Conservation (phyloP, 2,329 filamentous ascomycete genomes). For the Sphaceloma murrayae region DNA sequence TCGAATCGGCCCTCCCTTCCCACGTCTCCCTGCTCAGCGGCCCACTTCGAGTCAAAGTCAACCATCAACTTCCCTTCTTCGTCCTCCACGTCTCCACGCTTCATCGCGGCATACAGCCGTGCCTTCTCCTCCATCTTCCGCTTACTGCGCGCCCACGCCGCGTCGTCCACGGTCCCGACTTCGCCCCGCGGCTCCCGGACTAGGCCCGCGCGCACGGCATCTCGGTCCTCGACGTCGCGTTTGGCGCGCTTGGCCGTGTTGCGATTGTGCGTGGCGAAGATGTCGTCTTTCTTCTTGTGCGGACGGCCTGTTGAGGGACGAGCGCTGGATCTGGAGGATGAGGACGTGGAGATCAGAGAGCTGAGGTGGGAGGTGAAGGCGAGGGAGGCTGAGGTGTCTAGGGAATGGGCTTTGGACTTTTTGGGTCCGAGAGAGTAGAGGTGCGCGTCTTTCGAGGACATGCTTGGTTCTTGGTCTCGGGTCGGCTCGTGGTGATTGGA, state of each 20-base stretch:
- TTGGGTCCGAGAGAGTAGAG: slow-evolving; percentile 67
- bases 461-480: too few relatives aligned
- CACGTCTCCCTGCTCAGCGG: slow-evolving; percentile 38
- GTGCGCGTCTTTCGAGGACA: slow-evolving; percentile 45
- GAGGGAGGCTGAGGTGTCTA: slow-evolving; percentile 59
- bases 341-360: slow-evolving; percentile 65
- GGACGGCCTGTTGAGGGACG: slow-evolving; percentile 41
- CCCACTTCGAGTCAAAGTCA: slow-evolving; percentile 96
- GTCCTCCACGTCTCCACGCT: slow-evolving; percentile 66
- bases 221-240: slow-evolving; percentile 46
- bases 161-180: slow-evolving; percentile 51
- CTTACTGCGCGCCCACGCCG: slow-evolving; percentile 55
- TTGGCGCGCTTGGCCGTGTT: slow-evolving; percentile 53
- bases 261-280: slow-evolving; percentile 59
- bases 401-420: slow-evolving; percentile 48
- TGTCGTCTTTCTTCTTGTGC: slow-evolving; percentile 53
- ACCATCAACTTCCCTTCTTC: slow-evolving; percentile 58
- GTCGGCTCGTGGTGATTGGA: too few relatives aligned
- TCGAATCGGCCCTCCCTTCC: slow-evolving; percentile 34
- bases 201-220: slow-evolving; percentile 46
- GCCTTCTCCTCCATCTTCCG: slow-evolving; percentile 86
- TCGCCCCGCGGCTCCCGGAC: slow-evolving; percentile 56
- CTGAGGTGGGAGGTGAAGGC: slow-evolving; percentile 84
- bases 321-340: slow-evolving; percentile 31
- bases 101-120: slow-evolving; percentile 78